Evolutionary conservation across 192 early-diverging fungal species (phyloP).

Genomic region (Umbelopsis vinacea): DNA sequence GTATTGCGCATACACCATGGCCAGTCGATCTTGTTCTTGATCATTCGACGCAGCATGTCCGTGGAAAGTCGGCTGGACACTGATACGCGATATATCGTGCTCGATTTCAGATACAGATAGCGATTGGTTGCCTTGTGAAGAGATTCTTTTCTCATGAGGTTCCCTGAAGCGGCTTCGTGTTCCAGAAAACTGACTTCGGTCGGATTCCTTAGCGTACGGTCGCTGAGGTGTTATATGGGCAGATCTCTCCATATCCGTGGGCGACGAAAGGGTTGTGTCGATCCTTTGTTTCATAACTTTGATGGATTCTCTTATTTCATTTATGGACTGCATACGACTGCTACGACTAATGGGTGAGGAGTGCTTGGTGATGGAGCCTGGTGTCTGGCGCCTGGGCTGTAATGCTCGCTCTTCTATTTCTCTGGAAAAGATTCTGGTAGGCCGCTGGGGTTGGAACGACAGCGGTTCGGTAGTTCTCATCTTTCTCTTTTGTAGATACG

Average conservation of each 20-base stretch:
- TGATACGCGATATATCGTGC: not conserved
- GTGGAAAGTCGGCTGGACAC: not conserved
- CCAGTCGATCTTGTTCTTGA: not conserved
- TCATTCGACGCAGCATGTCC: not conserved
- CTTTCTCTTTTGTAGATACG: not conserved
- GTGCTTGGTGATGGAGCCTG: not conserved
- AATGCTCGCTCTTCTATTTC: constrained; percentile 1
- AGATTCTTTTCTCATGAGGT: not conserved
- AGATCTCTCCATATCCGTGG: not conserved
- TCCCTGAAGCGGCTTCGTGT: not conserved
- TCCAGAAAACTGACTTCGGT: not conserved
- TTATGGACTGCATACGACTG: not conserved
- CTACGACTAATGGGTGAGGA: not conserved
- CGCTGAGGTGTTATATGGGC: not conserved
- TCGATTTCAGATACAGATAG: not conserved
- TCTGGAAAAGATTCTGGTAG: constrained; percentile 11
- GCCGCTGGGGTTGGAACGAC: not conserved
- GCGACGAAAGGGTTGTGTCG: not conserved
- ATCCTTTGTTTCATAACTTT: not conserved
- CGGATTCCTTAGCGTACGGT: not conserved
- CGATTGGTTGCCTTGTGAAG: not conserved
- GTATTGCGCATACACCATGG: constrained; percentile 2
- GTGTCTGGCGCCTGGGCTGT: not conserved
- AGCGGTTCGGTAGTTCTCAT: not conserved
- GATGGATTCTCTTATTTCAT: not conserved